A percentile compares a stretch with the other conserved stretches of the same genome.
Conservation (phyloP, 257 asterid species). For the Thymus quinquecostatus region DNA sequence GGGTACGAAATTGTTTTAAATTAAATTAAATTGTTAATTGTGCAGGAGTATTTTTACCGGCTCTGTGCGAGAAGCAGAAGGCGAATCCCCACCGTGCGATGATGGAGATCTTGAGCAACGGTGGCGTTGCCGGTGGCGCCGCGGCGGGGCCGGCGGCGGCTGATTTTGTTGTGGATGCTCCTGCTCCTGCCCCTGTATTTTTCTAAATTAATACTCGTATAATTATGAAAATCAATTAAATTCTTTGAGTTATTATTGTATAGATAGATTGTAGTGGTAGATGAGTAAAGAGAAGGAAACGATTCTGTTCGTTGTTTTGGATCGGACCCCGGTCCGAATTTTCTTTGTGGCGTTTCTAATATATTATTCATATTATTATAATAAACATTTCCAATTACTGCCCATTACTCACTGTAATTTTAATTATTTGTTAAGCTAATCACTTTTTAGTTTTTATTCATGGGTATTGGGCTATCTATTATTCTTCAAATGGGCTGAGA, state of each 20-base stretch:
- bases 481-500: too few relatives aligned
- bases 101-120: conserved; percentile 62
- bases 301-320: conserved; percentile 20
- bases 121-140: conserved; percentile 48
- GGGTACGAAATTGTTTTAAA: not conserved
- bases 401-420: too few relatives aligned
- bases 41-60: conserved; percentile 70
- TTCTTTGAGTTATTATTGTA: conserved; percentile 19
- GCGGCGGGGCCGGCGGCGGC: conserved; percentile 38
- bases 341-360: conserved; percentile 16
- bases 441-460: too few relatives aligned
- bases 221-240: not conserved
- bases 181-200: conserved; percentile 36
- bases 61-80: conserved; percentile 60
- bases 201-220: not conserved
- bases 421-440: too few relatives aligned
- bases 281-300: conserved; percentile 22
- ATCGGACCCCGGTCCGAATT: conserved; percentile 20
- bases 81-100: conserved; percentile 62
- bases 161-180: conserved; percentile 14
- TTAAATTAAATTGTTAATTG: not conserved
- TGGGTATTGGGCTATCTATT: too few relatives aligned
- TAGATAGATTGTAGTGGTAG: conserved; percentile 9
- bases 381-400: not conserved
- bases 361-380: not conserved